Conservation (phyloP, 106 monocot species). For the Cymbidium sinense region DNA sequence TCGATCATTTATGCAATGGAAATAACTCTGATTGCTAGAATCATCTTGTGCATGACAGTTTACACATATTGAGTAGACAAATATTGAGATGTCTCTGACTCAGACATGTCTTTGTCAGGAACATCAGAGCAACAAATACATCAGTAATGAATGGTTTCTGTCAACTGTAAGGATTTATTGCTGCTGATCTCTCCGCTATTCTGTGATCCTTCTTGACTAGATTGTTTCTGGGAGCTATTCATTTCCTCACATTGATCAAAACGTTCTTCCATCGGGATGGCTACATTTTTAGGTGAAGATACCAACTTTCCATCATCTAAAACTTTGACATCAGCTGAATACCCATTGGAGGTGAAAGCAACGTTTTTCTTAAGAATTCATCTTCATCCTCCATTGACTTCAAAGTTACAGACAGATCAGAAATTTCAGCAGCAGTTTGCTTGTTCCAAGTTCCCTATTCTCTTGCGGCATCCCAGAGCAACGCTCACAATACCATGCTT, state of each 20-base stretch:
- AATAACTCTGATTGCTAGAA: conserved; percentile 15
- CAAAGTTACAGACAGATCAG: conserved; percentile 9
- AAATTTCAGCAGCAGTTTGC: not conserved
- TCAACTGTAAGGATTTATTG: conserved; percentile 13
- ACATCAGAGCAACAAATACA: conserved; percentile 5
- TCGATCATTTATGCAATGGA: conserved; percentile 23
- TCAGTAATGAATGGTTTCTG: conserved; percentile 2
- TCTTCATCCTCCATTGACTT: conserved; percentile 4
- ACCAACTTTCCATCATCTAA: conserved; percentile 8
- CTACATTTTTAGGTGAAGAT: not conserved
- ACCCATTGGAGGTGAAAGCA: conserved; percentile 3
- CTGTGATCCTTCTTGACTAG: conserved; percentile 7
- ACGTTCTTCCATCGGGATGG: conserved; percentile 6
- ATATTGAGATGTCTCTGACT: conserved; percentile 20
- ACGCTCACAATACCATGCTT: conserved; percentile 87
- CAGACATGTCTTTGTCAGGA: conserved; percentile 14
- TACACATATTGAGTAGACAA: conserved; percentile 8
- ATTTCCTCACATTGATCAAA: conserved; percentile 5
- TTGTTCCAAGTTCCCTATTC: conserved; percentile 7
- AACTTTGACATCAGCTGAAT: conserved; percentile 10
- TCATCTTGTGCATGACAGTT: too few species aligned
- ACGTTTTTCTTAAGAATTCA: conserved; percentile 8
- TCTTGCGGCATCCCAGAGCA: conserved; percentile 44
- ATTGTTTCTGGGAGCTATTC: conserved; percentile 6
- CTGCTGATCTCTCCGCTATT: not conserved